Conservation (phyloP, 495 filamentous ascomycete species). For the Mytilinidion resinicola region DNA sequence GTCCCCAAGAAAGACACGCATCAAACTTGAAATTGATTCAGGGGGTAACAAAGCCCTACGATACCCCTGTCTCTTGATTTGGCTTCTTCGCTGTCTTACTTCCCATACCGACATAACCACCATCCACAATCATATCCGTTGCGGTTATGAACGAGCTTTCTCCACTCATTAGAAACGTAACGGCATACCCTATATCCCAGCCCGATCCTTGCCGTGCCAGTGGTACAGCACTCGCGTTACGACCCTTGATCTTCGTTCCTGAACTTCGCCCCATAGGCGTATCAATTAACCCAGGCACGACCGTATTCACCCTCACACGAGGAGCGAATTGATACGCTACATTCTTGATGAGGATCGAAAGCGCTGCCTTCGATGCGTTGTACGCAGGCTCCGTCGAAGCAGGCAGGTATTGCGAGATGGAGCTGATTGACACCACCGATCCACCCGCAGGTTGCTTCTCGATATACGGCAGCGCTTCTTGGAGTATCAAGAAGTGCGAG, state of each 20-base stretch:
- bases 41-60: neutral
- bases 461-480: neutral
- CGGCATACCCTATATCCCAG: neutral
- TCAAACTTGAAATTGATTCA: no score
- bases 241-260: neutral
- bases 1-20: no score
- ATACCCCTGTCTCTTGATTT: neutral
- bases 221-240: neutral
- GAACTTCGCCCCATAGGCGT: conserved; percentile 2
- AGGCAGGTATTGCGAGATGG: neutral
- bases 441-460: neutral
- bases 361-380: conserved; percentile 1
- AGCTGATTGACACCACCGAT: neutral
- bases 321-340: neutral
- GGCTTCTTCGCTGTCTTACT: neutral
- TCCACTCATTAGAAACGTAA: neutral
- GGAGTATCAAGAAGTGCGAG: neutral
- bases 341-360: neutral
- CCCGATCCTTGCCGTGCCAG: neutral
- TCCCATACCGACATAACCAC: neutral
- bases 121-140: neutral
- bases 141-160: neutral
- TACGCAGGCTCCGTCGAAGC: neutral
- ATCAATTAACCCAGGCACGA: neutral
- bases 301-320: neutral